Evolutionary conservation across 2,329 filamentous ascomycete species (phyloP), one percentile per base, ranked within the genome.

Genomic region (Cercospora beticola): DNA sequence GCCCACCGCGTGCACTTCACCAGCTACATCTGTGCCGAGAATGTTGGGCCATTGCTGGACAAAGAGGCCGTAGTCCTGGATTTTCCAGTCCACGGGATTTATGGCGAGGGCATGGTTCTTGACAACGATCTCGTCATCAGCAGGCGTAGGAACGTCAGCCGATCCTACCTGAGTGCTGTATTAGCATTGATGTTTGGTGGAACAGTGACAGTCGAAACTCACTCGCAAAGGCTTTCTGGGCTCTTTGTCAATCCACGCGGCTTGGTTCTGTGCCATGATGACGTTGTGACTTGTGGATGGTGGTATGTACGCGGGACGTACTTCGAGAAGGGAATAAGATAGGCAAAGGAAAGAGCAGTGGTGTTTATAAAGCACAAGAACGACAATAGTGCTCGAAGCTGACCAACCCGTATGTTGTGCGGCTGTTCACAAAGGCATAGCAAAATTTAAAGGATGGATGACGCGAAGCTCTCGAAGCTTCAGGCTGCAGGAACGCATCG

Each of bases 1-100:
- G 33, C 80, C 80, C 16, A 81, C 76, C 58, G 77, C 79, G 31
- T 75, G 69, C 18, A 81, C 73, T 59, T 77, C 77, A 14, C 80
- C 80, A n/a, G 80, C 79, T 16, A 80, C 72, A 62, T 82, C 80
- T 49, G 65, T 71, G 46, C 80, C 80, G 9, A 82, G 70, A 21
- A 81, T 73, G 23, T 72, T 73, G 4, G 80, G 79, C 67, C 75
- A 81, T 0, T 72, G 71, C 49, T 79, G 60, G 63, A 80, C 67
- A 64, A 79, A 77, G 12, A 76, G 30, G 28, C 76, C 77, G 49
- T 65, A 70, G 65, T 79, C 77, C 64, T 78, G 77, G 31, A 79
- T 76, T 66, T 79, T 79, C 76, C 77, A 78, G 70, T 81, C 80
- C 1, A 79, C 78, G 10, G 80, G 80, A 66, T 81, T 81, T 67